Conservation (phyloP, 2,329 filamentous ascomycete species). For the Epicoccum nigrum region DNA sequence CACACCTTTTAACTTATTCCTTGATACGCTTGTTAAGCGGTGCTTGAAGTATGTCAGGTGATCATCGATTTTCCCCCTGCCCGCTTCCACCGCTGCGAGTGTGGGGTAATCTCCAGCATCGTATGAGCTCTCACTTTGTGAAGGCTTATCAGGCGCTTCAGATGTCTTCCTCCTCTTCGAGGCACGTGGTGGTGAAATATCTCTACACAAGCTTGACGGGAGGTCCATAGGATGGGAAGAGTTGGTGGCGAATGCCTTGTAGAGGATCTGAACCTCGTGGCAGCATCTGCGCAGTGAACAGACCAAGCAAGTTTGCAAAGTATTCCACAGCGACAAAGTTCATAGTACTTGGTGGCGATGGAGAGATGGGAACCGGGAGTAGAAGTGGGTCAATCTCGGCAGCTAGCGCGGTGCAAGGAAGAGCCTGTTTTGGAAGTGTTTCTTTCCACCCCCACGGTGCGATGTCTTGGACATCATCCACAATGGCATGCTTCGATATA, state of each 20-base stretch:
- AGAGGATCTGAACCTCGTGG: not conserved
- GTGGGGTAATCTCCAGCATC: conserved; percentile 8
- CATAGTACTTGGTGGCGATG: too few species aligned
- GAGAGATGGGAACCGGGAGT: not conserved
- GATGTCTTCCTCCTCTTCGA: conserved; percentile 24
- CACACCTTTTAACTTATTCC: conserved; percentile 17
- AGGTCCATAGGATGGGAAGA: conserved; percentile 18
- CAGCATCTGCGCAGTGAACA: not conserved
- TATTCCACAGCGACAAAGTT: too few species aligned
- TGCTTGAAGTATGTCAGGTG: conserved; percentile 57
- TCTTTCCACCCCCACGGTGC: too few species aligned
- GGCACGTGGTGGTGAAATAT: conserved; percentile 32
- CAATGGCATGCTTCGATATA: too few species aligned
- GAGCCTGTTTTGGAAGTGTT: not conserved
- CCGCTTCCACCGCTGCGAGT: conserved; percentile 60
- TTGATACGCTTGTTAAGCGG: conserved; percentile 46
- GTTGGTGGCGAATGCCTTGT: not conserved
- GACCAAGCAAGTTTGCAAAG: too few species aligned
- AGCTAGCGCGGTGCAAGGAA: not conserved
- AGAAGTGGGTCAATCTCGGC: not conserved
- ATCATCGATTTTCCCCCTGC: conserved; percentile 54
- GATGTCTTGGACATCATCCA: not conserved
- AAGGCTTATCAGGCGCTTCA: not conserved
- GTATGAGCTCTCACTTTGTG: not conserved
- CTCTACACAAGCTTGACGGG: conserved; percentile 26